Evolutionary conservation across 106 monocot genomes (phyloP), one percentile per base, ranked within the genome.

Genomic region (Cymbidium sinense): DNA sequence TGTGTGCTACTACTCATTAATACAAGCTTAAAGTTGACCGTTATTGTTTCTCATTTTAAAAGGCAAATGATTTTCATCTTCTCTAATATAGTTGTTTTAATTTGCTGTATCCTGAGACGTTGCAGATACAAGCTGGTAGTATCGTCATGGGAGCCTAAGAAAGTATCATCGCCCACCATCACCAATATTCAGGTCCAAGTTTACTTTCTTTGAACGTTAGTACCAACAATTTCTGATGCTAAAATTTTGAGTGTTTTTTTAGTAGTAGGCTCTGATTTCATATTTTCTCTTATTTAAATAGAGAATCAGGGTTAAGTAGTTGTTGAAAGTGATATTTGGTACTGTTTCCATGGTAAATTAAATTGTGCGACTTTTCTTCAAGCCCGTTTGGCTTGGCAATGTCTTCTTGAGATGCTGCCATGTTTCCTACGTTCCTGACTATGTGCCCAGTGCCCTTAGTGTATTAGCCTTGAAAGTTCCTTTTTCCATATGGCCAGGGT

Each of bases 41-140:
- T 31, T 67, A 17, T 13, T 21, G 67, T 30, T 67, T n/a, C 30
- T 67, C n/a, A 64, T 15, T 23, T 64, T 12, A 27, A 62, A 62
- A 64, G 10, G 25, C 25, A 67, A 67, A 15, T 67, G 15, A 67
- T 33, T 0, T 33, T 67, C 31, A 33, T 67, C 33, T 67, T 67
- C 4, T 67, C 44, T 74, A 74, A 27, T 13, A 36, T 19, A 39
- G 1, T 33, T 73, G 25, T 79, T 28, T 43, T 18, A 39, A 76
- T 61, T 50, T 69, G 0, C 51, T 50, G n/a, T 72, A 17, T 75
- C 79, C 20, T 83, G 35, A 28, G 2, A 71, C 76, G 5, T 86
- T 86, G 77, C 84, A 99, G 99, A 64, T 99, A 91, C 86, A 99
- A 99, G 88, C 64, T 99, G 77, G 92, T 99, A 50, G 85, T 99